Evolutionary conservation across 306 rosid species (phyloP), one percentile per base, ranked within the genome.

Genomic region (Pterocarpus santalinus): DNA sequence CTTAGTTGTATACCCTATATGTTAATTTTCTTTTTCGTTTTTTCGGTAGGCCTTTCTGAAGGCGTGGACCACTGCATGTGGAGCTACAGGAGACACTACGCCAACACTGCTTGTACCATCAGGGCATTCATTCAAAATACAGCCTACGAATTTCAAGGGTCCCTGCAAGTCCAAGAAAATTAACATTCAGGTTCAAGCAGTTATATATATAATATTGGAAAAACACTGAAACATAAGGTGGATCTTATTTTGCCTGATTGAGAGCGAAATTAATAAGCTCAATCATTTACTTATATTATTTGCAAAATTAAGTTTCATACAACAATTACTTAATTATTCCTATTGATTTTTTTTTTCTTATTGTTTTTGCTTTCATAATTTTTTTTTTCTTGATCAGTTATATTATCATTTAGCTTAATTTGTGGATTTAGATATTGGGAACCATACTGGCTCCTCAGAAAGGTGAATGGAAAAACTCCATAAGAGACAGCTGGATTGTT

Each of bases 31-130:
- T 1, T 62, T 33, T 13, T 12, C 33, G 17, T 8, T 33, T 63
- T 63, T 33, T 14, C 10, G 22, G 2, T 56, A 82, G 89, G 85
- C 87, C 30, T 86, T 83, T 57, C 5, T 33, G 5, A 72, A 39
- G 52, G 83, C 85, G 33, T 86, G 87, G 89, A 7, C 66, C 32
- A 55, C 35, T 4, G 36, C 55, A 13, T 80, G 89, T 76, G 82
- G 80, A 64, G 72, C 65, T 1, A 15, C 2, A 36, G 80, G 52
- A 7, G 58, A 15, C 39, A 61, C 66, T 38, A 2, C 2, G 51
- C 71, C 85, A 4, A 46, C 56, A 7, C 11, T 86, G 7, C 1
- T 35, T 10, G 64, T 86, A 5, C 85, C 82, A 33, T 5, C 2
- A 1, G 51, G 69, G 5, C 17, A 32, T 15, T 12, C 76, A 3